Evolutionary conservation across 768 basidiomycete genomes (phyloP).

Genomic region (Megacollybia marginata): DNA sequence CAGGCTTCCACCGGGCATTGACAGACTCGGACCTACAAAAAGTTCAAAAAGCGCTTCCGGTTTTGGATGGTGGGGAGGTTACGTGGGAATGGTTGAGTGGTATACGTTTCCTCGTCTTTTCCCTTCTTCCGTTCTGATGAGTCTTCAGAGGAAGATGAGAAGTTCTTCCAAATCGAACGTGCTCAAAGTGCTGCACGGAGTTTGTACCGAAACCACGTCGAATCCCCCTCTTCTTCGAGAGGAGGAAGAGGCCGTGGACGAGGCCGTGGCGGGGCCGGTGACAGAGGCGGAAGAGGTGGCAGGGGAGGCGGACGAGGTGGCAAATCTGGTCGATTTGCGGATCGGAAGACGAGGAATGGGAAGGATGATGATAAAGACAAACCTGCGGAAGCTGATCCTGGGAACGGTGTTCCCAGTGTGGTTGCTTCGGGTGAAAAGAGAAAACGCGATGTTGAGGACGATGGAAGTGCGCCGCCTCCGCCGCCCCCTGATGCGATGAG

Average conservation of each 20-base stretch:
- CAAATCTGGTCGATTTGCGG: constrained; percentile 25
- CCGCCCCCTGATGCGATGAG: too few relatives aligned
- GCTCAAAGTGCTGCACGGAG: constrained; percentile 60
- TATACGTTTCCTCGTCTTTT: too few relatives aligned
- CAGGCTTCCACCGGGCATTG: constrained; percentile 53
- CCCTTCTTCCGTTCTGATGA: too few relatives aligned
- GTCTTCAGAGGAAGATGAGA: constrained; percentile 60
- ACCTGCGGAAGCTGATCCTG: too few relatives aligned
- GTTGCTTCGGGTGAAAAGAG: constrained; percentile 59
- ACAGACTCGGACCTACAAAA: constrained; percentile 66
- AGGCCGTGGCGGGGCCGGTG: constrained; percentile 29
- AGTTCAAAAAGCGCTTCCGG: constrained; percentile 55
- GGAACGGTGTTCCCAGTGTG: constrained; percentile 10
- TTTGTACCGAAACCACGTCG: constrained; percentile 26
- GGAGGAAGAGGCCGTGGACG: constrained; percentile 36
- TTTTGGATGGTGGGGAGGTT: neutral
- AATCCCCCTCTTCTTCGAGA: constrained; percentile 24
- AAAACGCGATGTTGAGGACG: constrained; percentile 70
- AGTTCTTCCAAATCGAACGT: constrained; percentile 66
- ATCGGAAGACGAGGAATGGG: neutral
- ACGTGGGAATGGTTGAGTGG: too few relatives aligned
- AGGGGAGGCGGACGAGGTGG: constrained; percentile 28
- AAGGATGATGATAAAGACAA: constrained; percentile 8
- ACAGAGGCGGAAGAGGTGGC: constrained; percentile 31
- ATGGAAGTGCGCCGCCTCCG: constrained; percentile 39